Conservation (phyloP, 2,329 filamentous ascomycete species). For the Tympanopsis confertula region DNA sequence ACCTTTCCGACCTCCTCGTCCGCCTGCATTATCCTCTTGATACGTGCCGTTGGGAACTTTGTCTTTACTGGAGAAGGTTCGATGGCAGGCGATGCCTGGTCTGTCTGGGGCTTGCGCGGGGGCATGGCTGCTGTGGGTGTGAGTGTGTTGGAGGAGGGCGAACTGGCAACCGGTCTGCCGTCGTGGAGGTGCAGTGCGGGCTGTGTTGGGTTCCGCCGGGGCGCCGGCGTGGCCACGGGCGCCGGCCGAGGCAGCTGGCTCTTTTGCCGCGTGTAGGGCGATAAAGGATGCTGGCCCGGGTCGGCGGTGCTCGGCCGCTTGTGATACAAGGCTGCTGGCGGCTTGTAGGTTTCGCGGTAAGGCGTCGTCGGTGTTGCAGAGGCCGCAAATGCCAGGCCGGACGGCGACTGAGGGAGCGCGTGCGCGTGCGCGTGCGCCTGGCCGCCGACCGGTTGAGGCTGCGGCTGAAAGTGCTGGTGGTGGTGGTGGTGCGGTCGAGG, state of each 20-base stretch:
- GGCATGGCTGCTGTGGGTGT: constrained; percentile 18
- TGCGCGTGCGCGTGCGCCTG: too few species aligned
- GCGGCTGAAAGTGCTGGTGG: constrained; percentile 8
- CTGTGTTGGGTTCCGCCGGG: neutral
- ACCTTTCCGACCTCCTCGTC: constrained; percentile 98
- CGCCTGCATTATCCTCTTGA: constrained; percentile 98
- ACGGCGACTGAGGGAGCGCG: too few species aligned
- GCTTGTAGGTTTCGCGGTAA: too few species aligned
- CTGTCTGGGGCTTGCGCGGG: constrained; percentile 22
- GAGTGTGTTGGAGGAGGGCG: neutral
- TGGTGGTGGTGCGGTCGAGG: constrained; percentile 10
- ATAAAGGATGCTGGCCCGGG: too few species aligned
- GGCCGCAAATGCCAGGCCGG: too few species aligned
- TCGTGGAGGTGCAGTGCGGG: neutral
- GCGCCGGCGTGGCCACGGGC: neutral
- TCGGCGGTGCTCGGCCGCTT: too few species aligned
- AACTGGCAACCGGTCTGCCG: too few species aligned
- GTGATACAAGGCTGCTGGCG: too few species aligned
- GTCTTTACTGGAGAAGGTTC: constrained; percentile 71
- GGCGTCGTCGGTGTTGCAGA: too few species aligned
- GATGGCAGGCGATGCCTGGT: constrained; percentile 27
- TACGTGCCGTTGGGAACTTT: constrained; percentile 91
- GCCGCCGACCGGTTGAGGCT: too few species aligned
- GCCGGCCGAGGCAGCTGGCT: too few species aligned
- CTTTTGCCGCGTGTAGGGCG: too few species aligned